A percentile compares a stretch with the other conserved stretches of the same genome.
phyloP scores from a whole-genome alignment of 1,284 basidiomycete species.

The Cryptococcus amylolentus region DNA sequence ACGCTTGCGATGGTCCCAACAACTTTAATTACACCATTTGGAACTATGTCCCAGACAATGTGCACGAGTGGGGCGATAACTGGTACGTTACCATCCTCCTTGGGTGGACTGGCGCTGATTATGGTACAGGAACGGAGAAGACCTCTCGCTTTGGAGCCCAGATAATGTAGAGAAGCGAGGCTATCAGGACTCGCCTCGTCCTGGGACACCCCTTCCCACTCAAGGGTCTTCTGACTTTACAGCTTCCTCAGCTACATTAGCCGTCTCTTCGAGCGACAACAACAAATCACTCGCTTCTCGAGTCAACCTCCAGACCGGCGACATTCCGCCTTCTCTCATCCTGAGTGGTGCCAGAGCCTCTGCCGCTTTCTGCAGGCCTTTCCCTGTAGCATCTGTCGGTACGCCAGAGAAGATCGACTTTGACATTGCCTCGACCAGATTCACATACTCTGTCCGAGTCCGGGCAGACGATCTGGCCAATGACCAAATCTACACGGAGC shows the following conservation, averaged over 20 bases:
- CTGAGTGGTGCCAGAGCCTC: conserved; percentile 77
- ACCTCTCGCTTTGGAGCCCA: conserved; percentile 79
- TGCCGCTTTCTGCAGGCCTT: conserved; percentile 77
- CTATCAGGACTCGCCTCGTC: conserved; percentile 3
- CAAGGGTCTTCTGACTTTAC: conserved; percentile 2
- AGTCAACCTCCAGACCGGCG: conserved; percentile 36
- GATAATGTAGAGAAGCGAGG: conserved; percentile 58
- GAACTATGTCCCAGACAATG: conserved; percentile 75
- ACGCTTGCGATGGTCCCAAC: conserved; percentile 81
- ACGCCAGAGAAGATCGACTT: conserved; percentile 65
- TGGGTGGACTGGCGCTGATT: conserved; percentile 1
- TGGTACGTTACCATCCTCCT: conserved; percentile 52
- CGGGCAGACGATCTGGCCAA: conserved; percentile 49
- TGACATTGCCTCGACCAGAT: conserved; percentile 66
- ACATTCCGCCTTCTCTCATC: conserved; percentile 61
- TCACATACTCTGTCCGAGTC: conserved; percentile 65
- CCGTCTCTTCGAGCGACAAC: conserved; percentile 1
- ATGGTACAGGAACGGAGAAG: conserved; percentile 73
- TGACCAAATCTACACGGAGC: conserved; percentile 65
- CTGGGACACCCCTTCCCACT: not conserved
- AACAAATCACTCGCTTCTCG: conserved; percentile 23
- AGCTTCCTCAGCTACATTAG: conserved; percentile 29
- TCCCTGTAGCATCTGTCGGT: conserved; percentile 71
- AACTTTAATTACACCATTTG: conserved; percentile 80
- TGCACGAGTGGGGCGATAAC: conserved; percentile 85